These are phyloP conservation scores for Ceratocystis diversiconidia DNA, from an alignment of 2,329 filamentous ascomycete genomes.

Conservation along the genomic window DNA sequence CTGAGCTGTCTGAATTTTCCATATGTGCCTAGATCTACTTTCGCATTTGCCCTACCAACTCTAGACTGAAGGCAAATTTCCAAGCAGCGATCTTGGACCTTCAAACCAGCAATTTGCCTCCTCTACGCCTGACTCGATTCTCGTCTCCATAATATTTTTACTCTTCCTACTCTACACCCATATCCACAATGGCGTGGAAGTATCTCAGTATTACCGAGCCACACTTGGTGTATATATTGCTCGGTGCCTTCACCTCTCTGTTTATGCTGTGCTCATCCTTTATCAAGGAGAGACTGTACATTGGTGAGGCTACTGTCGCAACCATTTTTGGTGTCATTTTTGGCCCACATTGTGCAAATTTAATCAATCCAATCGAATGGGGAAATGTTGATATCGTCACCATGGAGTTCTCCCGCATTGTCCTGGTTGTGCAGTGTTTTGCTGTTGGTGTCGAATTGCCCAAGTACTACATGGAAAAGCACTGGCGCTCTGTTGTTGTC, in stretches of 20 bases:
- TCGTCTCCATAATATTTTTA: not conserved
- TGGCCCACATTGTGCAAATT: constrained; percentile 66
- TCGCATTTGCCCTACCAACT: not conserved
- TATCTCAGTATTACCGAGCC: constrained; percentile 79
- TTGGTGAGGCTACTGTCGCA: constrained; percentile 92
- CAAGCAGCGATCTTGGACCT: not conserved
- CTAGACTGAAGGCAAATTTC: not conserved
- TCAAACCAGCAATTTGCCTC: not conserved
- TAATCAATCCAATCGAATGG: constrained; percentile 66
- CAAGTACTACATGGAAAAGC: constrained; percentile 91
- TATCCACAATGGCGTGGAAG: constrained; percentile 53
- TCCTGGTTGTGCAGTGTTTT: constrained; percentile 84
- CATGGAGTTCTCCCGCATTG: constrained; percentile 76
- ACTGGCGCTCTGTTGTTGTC: constrained; percentile 85
- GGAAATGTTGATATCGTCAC: constrained; percentile 76
- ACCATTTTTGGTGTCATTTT: constrained; percentile 81
- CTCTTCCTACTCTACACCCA: not conserved
- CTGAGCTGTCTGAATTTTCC: not conserved
- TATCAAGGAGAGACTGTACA: constrained; percentile 97
- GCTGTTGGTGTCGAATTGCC: constrained; percentile 83
- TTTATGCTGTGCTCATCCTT: constrained; percentile 98
- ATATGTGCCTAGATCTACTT: not conserved
- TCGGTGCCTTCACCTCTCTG: constrained; percentile 90
- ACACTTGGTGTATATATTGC: constrained; percentile 95
- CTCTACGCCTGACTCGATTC: not conserved